A percentile compares a stretch with the other conserved stretches of the same genome.
Evolutionary conservation across 163 green algal genomes (phyloP).

Genomic region (Chlamydomonas reinhardtii): DNA sequence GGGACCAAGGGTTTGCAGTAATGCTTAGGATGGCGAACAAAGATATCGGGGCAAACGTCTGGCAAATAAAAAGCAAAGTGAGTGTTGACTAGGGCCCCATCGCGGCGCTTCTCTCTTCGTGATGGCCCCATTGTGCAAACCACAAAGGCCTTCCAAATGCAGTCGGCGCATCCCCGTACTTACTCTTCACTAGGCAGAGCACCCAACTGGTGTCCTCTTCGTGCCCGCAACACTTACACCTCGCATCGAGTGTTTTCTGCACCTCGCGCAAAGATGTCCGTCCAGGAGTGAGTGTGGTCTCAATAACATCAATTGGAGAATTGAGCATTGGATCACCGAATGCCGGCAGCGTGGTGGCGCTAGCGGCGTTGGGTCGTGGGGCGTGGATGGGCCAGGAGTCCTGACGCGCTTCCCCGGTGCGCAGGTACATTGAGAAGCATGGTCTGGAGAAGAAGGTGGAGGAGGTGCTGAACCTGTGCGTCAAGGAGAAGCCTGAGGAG

Average conservation of each 20-base stretch:
- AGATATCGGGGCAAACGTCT: too few relatives aligned
- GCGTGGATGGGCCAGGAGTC: background rate
- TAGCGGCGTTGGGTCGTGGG: background rate
- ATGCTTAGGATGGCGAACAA: too few relatives aligned
- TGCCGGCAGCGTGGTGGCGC: background rate
- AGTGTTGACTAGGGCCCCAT: too few relatives aligned
- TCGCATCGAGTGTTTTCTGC: background rate
- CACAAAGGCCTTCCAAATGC: too few relatives aligned
- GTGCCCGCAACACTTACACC: background rate
- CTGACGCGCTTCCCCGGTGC: conserved; percentile 29
- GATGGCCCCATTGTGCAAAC: too few relatives aligned
- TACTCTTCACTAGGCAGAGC: too few relatives aligned
- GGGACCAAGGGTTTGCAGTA: too few relatives aligned
- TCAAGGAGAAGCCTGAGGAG: conserved; percentile 92
- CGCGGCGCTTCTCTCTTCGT: too few relatives aligned
- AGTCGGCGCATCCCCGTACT: too few relatives aligned
- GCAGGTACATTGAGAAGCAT: conserved; percentile 94
- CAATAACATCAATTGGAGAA: too few relatives aligned
- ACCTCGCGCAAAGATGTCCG: conserved; percentile 28
- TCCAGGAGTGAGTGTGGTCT: conserved; percentile 38
- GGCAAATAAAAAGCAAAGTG: too few relatives aligned
- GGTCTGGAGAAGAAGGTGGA: conserved; percentile 89
- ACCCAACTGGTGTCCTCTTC: too few relatives aligned
- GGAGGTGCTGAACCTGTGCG: conserved; percentile 92
- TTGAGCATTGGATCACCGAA: background rate